Evolutionary conservation across 352 stramenopile genomes (phyloP).

Genomic region (Phytophthora macrochlamydospora): DNA sequence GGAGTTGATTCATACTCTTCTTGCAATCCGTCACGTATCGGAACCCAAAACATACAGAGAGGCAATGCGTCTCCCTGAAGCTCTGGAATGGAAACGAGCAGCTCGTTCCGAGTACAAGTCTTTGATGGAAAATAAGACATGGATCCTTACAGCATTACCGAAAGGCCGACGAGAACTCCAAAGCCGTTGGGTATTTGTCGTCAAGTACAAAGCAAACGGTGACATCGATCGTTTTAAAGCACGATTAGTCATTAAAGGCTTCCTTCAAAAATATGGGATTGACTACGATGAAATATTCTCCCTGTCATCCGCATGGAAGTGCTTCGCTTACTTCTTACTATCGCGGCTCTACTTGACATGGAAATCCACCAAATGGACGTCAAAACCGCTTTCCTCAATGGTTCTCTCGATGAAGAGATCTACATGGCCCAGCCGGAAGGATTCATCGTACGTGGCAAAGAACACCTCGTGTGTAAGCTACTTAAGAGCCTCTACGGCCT

Average conservation of each 20-base stretch:
- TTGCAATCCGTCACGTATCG: slow-evolving; percentile 5
- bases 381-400: slow-evolving; percentile 19
- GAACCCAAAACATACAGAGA: slow-evolving; percentile 12
- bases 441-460: neutral
- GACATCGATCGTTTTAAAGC: slow-evolving; percentile 11
- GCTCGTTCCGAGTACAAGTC: slow-evolving; percentile 5
- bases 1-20: neutral
- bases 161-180: neutral
- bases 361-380: slow-evolving; percentile 1
- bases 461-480: neutral
- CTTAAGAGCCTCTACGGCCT: too few species aligned
- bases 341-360: too few species aligned
- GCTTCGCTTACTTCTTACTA: too few species aligned
- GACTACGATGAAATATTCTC: too few species aligned
- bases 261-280: too few species aligned
- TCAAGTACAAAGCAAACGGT: slow-evolving; percentile 6
- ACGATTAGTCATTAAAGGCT: neutral
- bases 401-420: slow-evolving; percentile 12
- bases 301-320: too few species aligned
- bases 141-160: neutral
- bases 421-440: slow-evolving; percentile 14
- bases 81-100: slow-evolving; percentile 3
- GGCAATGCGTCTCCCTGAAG: neutral
- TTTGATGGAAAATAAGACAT: slow-evolving; percentile 15
- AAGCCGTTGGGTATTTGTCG: slow-evolving; percentile 11